Percentiles rank a stretch among this genome's conserved stretches.
These are phyloP conservation scores for Collariella sp. DNA, from an alignment of 495 filamentous ascomycete species.

Conservation along the genomic window DNA sequence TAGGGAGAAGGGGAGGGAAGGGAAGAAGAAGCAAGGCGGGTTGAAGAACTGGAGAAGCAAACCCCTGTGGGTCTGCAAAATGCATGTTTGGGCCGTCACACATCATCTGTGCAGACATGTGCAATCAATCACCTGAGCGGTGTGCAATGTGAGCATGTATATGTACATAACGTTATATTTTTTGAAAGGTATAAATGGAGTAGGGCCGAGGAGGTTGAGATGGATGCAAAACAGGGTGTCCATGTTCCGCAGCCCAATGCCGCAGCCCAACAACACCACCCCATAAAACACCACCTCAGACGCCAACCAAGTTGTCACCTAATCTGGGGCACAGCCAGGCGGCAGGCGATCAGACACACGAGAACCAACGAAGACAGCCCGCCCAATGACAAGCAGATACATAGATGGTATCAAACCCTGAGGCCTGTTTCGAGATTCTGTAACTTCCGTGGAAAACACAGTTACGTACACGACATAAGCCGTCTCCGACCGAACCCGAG, in stretches of 20 bases:
- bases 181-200: no score
- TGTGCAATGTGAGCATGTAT: no score
- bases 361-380: neutral
- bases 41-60: no score
- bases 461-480: slow-evolving; percentile 6
- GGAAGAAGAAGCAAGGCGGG: neutral
- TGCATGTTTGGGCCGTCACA: neutral
- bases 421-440: neutral
- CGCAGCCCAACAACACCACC: no score
- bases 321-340: neutral
- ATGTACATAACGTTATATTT: no score
- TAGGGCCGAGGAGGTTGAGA: no score
- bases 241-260: no score
- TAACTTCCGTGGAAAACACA: neutral
- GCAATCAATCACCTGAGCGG: no score
- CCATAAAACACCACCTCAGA: no score
- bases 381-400: neutral
- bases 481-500: neutral
- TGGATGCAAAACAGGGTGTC: no score
- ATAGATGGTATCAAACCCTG: slow-evolving; percentile 2
- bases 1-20: neutral
- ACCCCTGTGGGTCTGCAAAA: no score
- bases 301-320: no score
- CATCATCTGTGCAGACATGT: neutral
- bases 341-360: neutral